These are phyloP conservation scores for Hemerocallis citrina DNA, from an alignment of 106 monocot genomes.

Conservation along the genomic window DNA sequence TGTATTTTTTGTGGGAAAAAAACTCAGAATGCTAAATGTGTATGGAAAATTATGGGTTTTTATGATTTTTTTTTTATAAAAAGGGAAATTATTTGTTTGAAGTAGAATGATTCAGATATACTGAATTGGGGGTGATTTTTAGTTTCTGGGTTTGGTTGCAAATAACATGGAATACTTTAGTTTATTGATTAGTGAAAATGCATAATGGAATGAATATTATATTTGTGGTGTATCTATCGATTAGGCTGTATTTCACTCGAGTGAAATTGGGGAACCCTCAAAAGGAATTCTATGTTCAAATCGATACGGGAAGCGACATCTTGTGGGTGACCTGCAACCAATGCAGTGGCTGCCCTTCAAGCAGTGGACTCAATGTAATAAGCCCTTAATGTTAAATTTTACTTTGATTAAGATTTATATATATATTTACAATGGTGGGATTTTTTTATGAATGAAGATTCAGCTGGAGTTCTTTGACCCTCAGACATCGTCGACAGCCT, in stretches of 20 bases:
- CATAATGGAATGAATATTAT: no score
- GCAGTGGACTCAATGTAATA: constrained; percentile 79
- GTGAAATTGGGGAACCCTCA: constrained; percentile 84
- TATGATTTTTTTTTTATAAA: no score
- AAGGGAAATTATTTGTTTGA: no score
- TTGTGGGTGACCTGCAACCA: constrained; percentile 82
- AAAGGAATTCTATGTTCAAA: constrained; percentile 92
- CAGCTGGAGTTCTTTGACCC: constrained; percentile 67
- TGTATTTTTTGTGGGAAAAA: no score
- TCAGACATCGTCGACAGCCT: constrained; percentile 44
- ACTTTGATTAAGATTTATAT: neutral
- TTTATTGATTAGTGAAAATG: no score
- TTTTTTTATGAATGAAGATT: constrained; percentile 47
- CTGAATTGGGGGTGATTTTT: no score
- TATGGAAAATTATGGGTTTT: no score
- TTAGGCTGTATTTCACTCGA: constrained; percentile 72
- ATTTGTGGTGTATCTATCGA: neutral
- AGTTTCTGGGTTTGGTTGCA: no score
- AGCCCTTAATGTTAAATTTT: neutral
- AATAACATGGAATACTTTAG: no score
- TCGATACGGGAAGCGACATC: constrained; percentile 97
- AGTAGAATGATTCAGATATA: no score
- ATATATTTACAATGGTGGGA: neutral
- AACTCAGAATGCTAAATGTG: no score
- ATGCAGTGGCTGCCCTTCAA: constrained; percentile 65